These are phyloP conservation scores for Saccharomycopsis babjevae DNA, from an alignment of 805 yeast species.

Conservation along the genomic window DNA sequence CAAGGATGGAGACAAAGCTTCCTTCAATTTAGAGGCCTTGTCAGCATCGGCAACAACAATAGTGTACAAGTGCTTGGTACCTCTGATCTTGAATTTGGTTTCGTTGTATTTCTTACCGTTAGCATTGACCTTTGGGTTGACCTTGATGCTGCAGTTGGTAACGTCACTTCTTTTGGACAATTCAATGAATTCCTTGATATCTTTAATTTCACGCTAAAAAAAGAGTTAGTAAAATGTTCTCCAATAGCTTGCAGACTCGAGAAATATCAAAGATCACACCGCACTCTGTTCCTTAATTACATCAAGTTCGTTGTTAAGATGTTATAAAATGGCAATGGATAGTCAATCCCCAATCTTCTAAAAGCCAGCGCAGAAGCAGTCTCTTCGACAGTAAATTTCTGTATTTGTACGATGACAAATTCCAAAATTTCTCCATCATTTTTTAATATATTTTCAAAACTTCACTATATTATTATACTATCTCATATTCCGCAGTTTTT, in stretches of 20 bases:
- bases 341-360: too few relatives aligned
- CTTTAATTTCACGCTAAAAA: constrained; percentile 66
- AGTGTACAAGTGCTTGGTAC: constrained; percentile 89
- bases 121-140: constrained; percentile 73
- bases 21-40: constrained; percentile 95
- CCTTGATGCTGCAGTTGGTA: constrained; percentile 86
- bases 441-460: too few relatives aligned
- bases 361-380: too few relatives aligned
- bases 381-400: too few relatives aligned
- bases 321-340: too few relatives aligned
- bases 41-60: constrained; percentile 89
- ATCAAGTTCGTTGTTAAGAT: too few relatives aligned
- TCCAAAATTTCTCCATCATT: too few relatives aligned
- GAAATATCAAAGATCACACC: background rate
- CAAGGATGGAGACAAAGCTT: constrained; percentile 93
- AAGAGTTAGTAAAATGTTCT: background rate
- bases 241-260: background rate
- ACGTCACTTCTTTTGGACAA: constrained; percentile 95
- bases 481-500: too few relatives aligned
- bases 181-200: constrained; percentile 95
- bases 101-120: constrained; percentile 79
- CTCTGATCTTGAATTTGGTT: constrained; percentile 99
- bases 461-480: too few relatives aligned
- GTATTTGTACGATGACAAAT: too few relatives aligned
- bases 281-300: background rate